Base-by-base conservation (phyloP, 768 basidiomycete species). In the Postia placenta region DNA sequence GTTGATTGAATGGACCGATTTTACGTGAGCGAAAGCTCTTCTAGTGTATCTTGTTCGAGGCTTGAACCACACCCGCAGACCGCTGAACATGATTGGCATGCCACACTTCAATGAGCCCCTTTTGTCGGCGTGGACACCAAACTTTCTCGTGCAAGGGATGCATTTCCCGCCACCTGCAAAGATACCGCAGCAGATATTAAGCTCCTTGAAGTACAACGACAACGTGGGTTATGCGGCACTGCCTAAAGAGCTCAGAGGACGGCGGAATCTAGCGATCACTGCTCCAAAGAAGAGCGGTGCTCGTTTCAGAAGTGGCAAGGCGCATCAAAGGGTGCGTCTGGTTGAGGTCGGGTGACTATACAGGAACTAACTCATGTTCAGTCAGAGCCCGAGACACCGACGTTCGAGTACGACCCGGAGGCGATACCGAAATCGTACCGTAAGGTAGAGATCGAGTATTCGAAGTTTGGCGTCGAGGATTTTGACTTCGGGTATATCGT, bases 391-490 rank as follows among this genome's bases (percentile, higher is more conserved):
- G 79, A 82, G 25, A 71, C 72, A n/a, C 70, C 76, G 20, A 65
- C 67, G 3, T 71, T 74, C 44, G 80, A 81, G 48, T 72, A 77
- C 45, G 69, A 65, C 17, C 73, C 72, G 24, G 80, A 76, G 30
- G 76, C 80, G 24, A 78, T 92, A 42, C 91, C 94, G 0, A 79
- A 76, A 48, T 76, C 83, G 52, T 99, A 96, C 64, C 83, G 88
- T 50, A 86, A 85, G 59, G 93, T 96, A 14, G 94, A 97, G 67
- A 99, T 99, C 60, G 92, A 94, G 66, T 99, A 99, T 64, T 94
- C 91, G 33, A 95, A 94, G 60, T 99, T 99, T 60, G 95, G 95
- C 3, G 91, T 98, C 15, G 95, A 97, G 63, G 95, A 99, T 66
- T 99, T 99, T 60, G 96, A 99, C 67, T 99, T 99, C 60, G 95